Percentiles rank a stretch among this genome's conserved stretches.
phyloP scores from a whole-genome alignment of 768 basidiomycete genomes.

The Podaxis sp. region DNA sequence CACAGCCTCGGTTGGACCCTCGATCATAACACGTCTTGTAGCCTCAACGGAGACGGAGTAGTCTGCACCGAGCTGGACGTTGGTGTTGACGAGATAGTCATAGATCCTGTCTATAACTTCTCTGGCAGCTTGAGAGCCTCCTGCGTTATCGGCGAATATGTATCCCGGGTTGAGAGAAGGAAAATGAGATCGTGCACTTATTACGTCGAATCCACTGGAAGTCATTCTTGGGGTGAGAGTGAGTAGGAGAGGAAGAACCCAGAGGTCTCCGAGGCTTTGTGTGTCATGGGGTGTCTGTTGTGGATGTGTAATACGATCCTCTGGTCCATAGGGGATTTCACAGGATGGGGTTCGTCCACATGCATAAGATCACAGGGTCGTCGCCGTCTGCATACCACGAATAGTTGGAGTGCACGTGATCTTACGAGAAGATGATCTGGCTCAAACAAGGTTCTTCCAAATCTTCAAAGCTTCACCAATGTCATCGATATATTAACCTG shows the following conservation, averaged over 20 bases:
- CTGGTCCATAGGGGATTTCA: background rate
- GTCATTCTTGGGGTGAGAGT: conserved; percentile 13
- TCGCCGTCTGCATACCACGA: background rate
- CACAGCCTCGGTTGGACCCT: conserved; percentile 50
- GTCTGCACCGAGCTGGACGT: conserved; percentile 72
- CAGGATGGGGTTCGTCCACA: conserved; percentile 7
- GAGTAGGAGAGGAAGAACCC: background rate
- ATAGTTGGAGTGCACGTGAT: background rate
- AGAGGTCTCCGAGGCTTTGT: background rate
- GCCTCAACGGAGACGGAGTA: conserved; percentile 57
- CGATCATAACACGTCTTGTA: conserved; percentile 44
- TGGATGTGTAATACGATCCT: background rate
- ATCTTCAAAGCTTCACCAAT: too few relatives aligned
- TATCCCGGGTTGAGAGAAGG: conserved; percentile 58
- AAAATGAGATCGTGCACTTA: conserved; percentile 55
- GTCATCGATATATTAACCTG: too few relatives aligned
- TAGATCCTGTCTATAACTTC: conserved; percentile 56
- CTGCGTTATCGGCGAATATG: conserved; percentile 76
- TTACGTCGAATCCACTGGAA: conserved; percentile 39
- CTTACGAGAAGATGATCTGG: too few relatives aligned
- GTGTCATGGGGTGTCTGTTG: background rate
- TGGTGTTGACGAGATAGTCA: conserved; percentile 70
- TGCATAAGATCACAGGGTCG: background rate
- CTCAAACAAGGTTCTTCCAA: too few relatives aligned
- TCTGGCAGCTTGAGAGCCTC: conserved; percentile 63